Evolutionary conservation across 768 basidiomycete species (phyloP).

Genomic region (Podaxis carcinomalis): DNA sequence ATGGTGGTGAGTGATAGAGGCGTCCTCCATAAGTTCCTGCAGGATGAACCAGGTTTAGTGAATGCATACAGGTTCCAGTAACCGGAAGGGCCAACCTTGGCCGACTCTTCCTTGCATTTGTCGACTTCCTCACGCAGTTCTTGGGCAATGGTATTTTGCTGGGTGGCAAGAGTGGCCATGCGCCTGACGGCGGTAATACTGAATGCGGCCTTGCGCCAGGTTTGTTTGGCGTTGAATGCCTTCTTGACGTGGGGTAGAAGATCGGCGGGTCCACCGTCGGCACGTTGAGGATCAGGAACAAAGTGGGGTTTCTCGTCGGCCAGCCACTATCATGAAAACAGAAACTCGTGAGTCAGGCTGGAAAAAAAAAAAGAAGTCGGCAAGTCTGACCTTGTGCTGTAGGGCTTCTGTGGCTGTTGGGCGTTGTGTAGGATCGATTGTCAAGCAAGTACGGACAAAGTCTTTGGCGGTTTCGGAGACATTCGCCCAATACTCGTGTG

Average conservation of each 20-base stretch:
- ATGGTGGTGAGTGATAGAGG: constrained; percentile 15
- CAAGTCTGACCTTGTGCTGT: constrained; percentile 50
- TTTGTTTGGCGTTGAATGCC: constrained; percentile 83
- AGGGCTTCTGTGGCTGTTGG: constrained; percentile 76
- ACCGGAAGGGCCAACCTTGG: constrained; percentile 30
- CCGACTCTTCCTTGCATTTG: constrained; percentile 80
- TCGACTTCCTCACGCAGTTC: constrained; percentile 55
- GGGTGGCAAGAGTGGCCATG: constrained; percentile 57
- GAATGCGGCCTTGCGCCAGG: constrained; percentile 86
- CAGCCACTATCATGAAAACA: constrained; percentile 54
- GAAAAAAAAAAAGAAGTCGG: not conserved
- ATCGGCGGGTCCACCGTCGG: constrained; percentile 62
- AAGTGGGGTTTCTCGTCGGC: constrained; percentile 65
- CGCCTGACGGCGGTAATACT: constrained; percentile 84
- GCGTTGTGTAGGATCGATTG: constrained; percentile 74
- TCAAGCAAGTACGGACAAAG: constrained; percentile 82
- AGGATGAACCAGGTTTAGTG: not conserved
- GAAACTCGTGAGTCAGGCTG: not conserved
- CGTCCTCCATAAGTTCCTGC: constrained; percentile 12
- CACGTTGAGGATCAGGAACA: constrained; percentile 53
- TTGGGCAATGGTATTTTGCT: constrained; percentile 38
- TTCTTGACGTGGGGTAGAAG: constrained; percentile 87
- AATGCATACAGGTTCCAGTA: not conserved
- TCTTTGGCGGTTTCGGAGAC: constrained; percentile 80
- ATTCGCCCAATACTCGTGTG: constrained; percentile 79